A percentile compares a stretch with the other conserved stretches of the same genome.
Evolutionary conservation across 2,329 filamentous ascomycete genomes (phyloP).

Genomic region (Fusarium miscanthi): DNA sequence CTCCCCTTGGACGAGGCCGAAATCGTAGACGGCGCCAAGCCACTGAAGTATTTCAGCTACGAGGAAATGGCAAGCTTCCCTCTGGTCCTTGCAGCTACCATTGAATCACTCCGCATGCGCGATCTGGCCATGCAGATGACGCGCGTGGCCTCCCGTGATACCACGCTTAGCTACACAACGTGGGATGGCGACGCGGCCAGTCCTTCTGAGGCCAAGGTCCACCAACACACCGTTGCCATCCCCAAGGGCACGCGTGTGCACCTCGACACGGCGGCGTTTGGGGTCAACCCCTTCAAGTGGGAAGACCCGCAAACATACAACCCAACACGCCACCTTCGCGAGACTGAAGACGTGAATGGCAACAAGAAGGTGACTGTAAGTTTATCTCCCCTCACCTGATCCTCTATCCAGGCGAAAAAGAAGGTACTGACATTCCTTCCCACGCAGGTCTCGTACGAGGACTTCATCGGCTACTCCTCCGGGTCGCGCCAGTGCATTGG

Average conservation of each 20-base stretch:
- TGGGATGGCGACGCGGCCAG: not conserved
- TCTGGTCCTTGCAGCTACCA: not conserved
- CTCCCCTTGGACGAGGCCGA: not conserved
- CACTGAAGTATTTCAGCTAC: not conserved
- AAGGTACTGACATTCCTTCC: not conserved
- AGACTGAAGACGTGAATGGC: not conserved
- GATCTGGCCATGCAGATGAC: not conserved
- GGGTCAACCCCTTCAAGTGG: not conserved
- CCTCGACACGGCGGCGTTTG: not conserved
- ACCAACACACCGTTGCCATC: not conserved
- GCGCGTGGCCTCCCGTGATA: not conserved
- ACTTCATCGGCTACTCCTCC: not conserved
- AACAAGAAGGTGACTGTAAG: not conserved
- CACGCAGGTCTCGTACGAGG: not conserved
- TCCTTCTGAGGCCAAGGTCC: not conserved
- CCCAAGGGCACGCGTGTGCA: not conserved
- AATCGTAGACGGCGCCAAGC: not conserved
- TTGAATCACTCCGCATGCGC: not conserved
- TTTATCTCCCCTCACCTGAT: too few species aligned
- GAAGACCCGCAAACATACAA: not conserved
- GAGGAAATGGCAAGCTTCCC: not conserved
- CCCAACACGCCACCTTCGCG: not conserved
- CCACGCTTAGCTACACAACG: not conserved
- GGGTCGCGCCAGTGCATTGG: not conserved
- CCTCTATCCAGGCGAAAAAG: not conserved